Base-by-base conservation (phyloP, 2,329 filamentous ascomycete species). In the Beauveria sp. region DNA sequence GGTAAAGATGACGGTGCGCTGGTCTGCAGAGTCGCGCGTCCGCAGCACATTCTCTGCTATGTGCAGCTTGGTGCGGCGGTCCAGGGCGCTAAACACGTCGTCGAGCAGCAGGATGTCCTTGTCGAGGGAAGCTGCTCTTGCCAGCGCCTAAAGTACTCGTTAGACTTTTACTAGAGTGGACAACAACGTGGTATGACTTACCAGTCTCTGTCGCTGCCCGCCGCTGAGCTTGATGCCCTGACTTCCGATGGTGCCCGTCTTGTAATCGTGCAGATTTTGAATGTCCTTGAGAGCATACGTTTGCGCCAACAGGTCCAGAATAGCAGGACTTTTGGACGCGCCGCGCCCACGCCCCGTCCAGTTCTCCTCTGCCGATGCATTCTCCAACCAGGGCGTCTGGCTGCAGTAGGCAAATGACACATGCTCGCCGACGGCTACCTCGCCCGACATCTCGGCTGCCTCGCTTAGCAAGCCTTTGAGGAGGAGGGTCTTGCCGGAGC, bases 151-250 rank as follows among this genome's bases (percentile, higher is more conserved):
- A 9, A 12, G n/a, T 26, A 20, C 8, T 18, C 2, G 52, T 55
- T 24, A 24, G 22, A 24, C 22, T 24, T 3, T 24, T 24, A 24
- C 22, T 24, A 24, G 22, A 24, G 4, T 14, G 40, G 4, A 14
- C 3, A 14, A 37, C 9, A 4, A 5, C 12, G 18, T 37, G n/a
- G 12, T 20, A 0, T 2, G 16, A 14, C 56, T 43, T 37, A 52
- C 56, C 48, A 59, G 24, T 43, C 56, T 50, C 26, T 59, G 56
- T 9, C 56, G 48, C 48, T 59, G 56, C 3, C 56, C 56, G 9
- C 56, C 56, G 22, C 56, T 59, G 34, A 59, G 56, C n/a, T 53
- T 59, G 2, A 51, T 24, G 8, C 56, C 56, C 20, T 51, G 46
- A 14, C 37, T 59, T 4, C 56, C 56, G 20, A 59, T 52, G 9